phyloP scores from a whole-genome alignment of 148 eudicot genomes.

The Chenopodium suecicum region DNA sequence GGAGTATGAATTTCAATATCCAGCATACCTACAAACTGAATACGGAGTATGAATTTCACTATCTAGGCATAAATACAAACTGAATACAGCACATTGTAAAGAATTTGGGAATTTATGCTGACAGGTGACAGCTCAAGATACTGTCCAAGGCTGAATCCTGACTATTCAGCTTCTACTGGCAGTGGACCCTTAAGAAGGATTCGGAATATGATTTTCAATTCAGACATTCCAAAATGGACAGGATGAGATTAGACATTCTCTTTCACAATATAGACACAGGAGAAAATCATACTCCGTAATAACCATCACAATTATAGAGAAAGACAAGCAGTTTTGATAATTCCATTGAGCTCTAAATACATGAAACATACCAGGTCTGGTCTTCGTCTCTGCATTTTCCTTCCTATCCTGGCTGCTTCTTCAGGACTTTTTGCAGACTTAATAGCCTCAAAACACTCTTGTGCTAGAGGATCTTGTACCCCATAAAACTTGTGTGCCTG shows the following conservation, averaged over 20 bases:
- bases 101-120: background rate
- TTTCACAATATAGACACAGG: background rate
- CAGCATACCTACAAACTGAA: background rate
- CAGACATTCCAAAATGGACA: background rate
- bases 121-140: background rate
- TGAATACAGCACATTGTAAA: background rate
- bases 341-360: background rate
- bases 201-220: background rate
- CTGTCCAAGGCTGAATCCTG: too few relatives aligned
- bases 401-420: constrained; percentile 94
- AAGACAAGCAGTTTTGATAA: background rate
- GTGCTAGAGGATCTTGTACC: constrained; percentile 61
- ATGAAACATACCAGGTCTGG: constrained; percentile 70
- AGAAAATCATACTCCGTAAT: background rate
- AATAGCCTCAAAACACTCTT: constrained; percentile 58
- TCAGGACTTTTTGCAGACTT: constrained; percentile 85
- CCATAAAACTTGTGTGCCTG: constrained; percentile 92
- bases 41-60: too few relatives aligned
- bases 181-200: constrained; percentile 1
- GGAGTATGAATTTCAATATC: too few relatives aligned
- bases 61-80: background rate
- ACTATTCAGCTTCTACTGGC: background rate
- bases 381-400: constrained; percentile 69
- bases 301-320: too few relatives aligned
- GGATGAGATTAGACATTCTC: background rate